Evolutionary conservation across 306 rosid genomes (phyloP), one percentile per base, ranked within the genome.

Genomic region (Macrotyloma uniflorum): DNA sequence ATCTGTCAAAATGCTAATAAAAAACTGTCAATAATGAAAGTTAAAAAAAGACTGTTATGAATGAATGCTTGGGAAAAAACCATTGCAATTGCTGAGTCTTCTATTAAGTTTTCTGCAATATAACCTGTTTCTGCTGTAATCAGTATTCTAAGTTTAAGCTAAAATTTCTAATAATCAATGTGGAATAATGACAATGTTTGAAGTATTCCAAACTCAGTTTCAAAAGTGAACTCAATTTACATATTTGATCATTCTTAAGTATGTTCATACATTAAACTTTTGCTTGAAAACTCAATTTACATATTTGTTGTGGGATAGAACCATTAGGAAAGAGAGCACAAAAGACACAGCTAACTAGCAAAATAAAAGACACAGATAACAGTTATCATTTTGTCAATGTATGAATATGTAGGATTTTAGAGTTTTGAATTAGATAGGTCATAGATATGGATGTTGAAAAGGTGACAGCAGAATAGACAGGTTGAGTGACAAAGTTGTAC

Each of bases 401-500:
- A 68, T 19, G 33, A 74, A 36, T 32, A 28, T 18, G 1, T 12
- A 74, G 8, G 47, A 24, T 49, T 67, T 11, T 15, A 4, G 28
- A 6, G 14, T 10, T 46, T 75, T 46, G 66, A 67, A 46, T 15
- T 57, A 70, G 72, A n/a, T 35, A 20, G 53, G 16, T 47, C 26
- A 47, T 62, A 22, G 33, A 23, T 6, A 50, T 22, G 40, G 53
- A 23, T 68, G 4, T 26, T 35, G 49, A 49, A n/a, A 36, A 47
- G 16, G 33, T 36, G 35, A 53, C 32, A 61, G 38, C 2, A 36
- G 70, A 57, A 30, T 64, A 30, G 79, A 64, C 65, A 65, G 66
- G 65, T 64, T 77, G 85, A 82, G 82, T 82, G 61, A 53, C 68
- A 16, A 82, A 82, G 79, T 64, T 64, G 76, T 53, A 18, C 66